Evolutionary conservation across 2,329 filamentous ascomycete species (phyloP).

Genomic region (Neurospora sp.): DNA sequence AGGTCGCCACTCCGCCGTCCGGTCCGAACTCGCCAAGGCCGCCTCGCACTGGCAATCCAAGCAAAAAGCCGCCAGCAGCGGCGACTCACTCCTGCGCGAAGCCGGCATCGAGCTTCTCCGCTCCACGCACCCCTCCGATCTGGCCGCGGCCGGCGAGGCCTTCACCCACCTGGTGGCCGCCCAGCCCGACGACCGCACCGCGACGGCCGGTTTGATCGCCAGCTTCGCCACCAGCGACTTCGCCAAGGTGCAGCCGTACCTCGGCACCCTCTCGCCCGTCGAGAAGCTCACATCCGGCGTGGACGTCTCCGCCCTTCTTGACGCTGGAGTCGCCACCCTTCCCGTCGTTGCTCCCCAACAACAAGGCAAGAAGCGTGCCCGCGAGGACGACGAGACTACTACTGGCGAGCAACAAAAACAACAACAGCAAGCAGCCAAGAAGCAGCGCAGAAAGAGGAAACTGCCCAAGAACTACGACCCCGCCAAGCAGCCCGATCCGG

Average conservation of each 20-base stretch:
- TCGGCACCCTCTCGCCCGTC: slow-evolving; percentile 50
- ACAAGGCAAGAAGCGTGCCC: slow-evolving; percentile 33
- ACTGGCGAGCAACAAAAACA: slow-evolving; percentile 24
- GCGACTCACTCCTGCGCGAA: slow-evolving; percentile 64
- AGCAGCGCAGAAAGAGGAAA: slow-evolving; percentile 47
- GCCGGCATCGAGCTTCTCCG: slow-evolving; percentile 76
- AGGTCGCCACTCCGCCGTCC: slow-evolving; percentile 62
- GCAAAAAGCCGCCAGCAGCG: slow-evolving; percentile 24
- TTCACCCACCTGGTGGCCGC: slow-evolving; percentile 63
- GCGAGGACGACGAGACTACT: slow-evolving; percentile 26
- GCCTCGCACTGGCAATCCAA: slow-evolving; percentile 71
- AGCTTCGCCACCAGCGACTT: slow-evolving; percentile 59
- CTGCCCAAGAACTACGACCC: slow-evolving; percentile 68
- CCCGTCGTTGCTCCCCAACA: slow-evolving; percentile 23
- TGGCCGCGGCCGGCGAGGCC: slow-evolving; percentile 63
- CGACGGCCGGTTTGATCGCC: slow-evolving; percentile 77
- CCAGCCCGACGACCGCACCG: slow-evolving; percentile 57
- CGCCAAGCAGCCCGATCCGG: slow-evolving; percentile 73
- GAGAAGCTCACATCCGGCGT: slow-evolving; percentile 50
- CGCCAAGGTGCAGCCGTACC: slow-evolving; percentile 42
- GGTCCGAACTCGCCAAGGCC: slow-evolving; percentile 66
- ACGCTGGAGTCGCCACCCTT: slow-evolving; percentile 51
- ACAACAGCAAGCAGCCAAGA: slow-evolving; percentile 25
- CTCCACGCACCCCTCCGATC: slow-evolving; percentile 59
- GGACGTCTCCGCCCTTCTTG: slow-evolving; percentile 50